Percentiles rank a stretch among this genome's conserved stretches.
Conservation (phyloP, 179 eudicot genomes). For the Sideroxylon spinosum region DNA sequence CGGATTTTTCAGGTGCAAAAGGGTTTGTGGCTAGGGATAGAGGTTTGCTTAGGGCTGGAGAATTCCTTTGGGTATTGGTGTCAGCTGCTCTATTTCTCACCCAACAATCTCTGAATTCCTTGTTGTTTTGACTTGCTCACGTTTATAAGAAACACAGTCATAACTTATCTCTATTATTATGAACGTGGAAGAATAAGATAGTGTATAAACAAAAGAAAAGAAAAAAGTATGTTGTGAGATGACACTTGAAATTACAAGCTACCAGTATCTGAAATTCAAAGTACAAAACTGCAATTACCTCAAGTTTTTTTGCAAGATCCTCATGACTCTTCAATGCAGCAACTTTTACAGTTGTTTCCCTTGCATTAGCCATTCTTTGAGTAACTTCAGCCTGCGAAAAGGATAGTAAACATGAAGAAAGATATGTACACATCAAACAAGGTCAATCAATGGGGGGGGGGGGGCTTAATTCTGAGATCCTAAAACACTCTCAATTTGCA, state of each 20-base stretch:
- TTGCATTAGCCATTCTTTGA: slow-evolving; percentile 67
- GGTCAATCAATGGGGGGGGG: background rate
- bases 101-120: no score
- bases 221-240: background rate
- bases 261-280: background rate
- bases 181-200: background rate
- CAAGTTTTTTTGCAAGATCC: slow-evolving; percentile 82
- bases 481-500: background rate
- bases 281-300: slow-evolving; percentile 42
- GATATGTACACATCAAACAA: background rate
- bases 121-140: no score
- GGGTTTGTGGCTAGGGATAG: no score
- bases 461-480: background rate
- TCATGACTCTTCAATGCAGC: slow-evolving; percentile 57
- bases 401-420: background rate
- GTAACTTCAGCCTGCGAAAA: slow-evolving; percentile 81
- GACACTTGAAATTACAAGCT: background rate
- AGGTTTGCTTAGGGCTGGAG: no score
- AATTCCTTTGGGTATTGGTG: no score
- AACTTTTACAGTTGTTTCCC: slow-evolving; percentile 46
- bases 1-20: no score
- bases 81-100: no score
- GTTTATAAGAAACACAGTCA: background rate
- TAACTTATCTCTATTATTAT: background rate
- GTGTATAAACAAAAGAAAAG: background rate